Base-by-base conservation (phyloP, 306 rosid species). In the Pterocarpus macrocarpus region DNA sequence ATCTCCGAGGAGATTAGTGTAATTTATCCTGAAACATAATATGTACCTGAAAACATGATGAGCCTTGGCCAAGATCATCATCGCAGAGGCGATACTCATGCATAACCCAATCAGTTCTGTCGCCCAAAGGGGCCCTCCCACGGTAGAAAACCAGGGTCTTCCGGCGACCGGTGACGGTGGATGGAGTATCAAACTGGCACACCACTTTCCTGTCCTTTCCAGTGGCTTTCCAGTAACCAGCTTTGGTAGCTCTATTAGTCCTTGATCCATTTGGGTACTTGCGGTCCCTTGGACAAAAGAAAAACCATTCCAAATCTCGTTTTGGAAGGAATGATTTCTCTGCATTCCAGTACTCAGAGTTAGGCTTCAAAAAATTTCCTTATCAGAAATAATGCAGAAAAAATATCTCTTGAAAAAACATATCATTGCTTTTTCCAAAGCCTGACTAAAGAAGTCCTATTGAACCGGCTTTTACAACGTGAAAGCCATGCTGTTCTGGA, bases 201-300 rank as follows among this genome's bases (percentile, higher is more conserved):
- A 84, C 85, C 49, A 92, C 85, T 75, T 87, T 91, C 64, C 92
- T 84, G 69, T 95, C 98, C 81, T 95, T 95, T 71, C 98, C 97
- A 5, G 98, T 95, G 82, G 97, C 98, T 88, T 95, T 95, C 98
- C 98, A 92, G 83, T 95, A 95, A 36, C 97, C 97, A 57, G 90
- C 88, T 85, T 91, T 95, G 28, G 98, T 95, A 15, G 97, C 98
- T 89, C 98, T 84, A 73, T 92, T 95, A 45, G 97, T 92, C 82
- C 98, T 77, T 15, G 94, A 92, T 66, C 97, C 97, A 80, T 91
- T 95, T 41, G 97, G 97, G 73, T 91, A 92, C 89, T 94, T 94
- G 15, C 88, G 83, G 87, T 94, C 98, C n/a, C 97, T 69, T 32
- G 95, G 94, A 81, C 98, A 90, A 80, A 90, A 94, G 92, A 94